phyloP scores from a whole-genome alignment of 2,329 filamentous ascomycete species.

The Venturia aucupariae region DNA sequence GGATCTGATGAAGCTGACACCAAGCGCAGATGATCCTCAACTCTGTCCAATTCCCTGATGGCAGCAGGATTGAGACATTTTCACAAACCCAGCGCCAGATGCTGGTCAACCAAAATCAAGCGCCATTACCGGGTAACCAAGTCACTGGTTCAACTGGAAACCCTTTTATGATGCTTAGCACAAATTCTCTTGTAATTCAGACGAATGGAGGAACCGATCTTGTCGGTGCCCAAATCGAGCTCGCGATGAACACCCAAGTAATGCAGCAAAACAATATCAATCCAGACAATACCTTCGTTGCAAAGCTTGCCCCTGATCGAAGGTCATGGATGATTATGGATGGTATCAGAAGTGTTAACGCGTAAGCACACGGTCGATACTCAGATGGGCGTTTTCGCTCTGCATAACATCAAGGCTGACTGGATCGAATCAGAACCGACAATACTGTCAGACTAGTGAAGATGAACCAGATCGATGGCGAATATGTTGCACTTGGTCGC shows the following conservation, averaged over 20 bases:
- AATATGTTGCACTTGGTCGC: constrained; percentile 30
- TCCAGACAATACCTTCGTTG: constrained; percentile 28
- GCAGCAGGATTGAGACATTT: constrained; percentile 29
- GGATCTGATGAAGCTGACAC: background rate
- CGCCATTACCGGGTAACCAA: constrained; percentile 26
- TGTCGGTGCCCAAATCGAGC: constrained; percentile 28
- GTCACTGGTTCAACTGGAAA: constrained; percentile 29
- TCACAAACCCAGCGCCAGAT: constrained; percentile 30
- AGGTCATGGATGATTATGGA: constrained; percentile 31
- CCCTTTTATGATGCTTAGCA: constrained; percentile 27
- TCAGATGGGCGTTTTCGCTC: too few species aligned
- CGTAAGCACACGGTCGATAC: constrained; percentile 16
- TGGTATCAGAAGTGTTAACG: constrained; percentile 28
- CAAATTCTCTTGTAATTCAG: constrained; percentile 27
- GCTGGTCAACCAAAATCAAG: constrained; percentile 32
- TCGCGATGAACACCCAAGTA: constrained; percentile 25
- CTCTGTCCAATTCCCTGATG: constrained; percentile 29
- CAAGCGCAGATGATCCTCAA: constrained; percentile 26
- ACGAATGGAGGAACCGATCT: constrained; percentile 29
- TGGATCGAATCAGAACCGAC: constrained; percentile 22
- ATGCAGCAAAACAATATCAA: constrained; percentile 24
- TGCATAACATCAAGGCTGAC: background rate
- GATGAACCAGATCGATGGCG: constrained; percentile 27
- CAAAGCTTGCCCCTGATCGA: constrained; percentile 28
- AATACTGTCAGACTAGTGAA: constrained; percentile 30